A percentile compares a stretch with the other conserved stretches of the same genome.
Conservation (phyloP, 2,329 filamentous ascomycete genomes). For the Lasiodiplodia sp. region DNA sequence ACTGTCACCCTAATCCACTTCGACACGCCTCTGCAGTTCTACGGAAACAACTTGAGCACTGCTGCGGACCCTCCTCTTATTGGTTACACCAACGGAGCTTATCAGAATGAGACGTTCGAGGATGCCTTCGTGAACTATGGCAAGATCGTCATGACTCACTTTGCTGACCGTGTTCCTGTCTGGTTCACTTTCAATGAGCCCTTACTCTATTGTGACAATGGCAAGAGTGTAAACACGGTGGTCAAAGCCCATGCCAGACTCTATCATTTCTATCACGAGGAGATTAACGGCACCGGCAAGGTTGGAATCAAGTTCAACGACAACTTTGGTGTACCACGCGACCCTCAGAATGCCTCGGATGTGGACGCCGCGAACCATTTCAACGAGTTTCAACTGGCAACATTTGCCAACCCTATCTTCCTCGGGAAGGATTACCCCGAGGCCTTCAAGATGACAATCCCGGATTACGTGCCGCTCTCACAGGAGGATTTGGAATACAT, state of each 20-base stretch:
- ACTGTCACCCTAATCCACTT: slow-evolving; percentile 54
- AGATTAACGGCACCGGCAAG: slow-evolving; percentile 18
- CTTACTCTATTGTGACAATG: slow-evolving; percentile 8
- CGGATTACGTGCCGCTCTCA: slow-evolving; percentile 9
- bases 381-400: slow-evolving; percentile 21
- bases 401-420: slow-evolving; percentile 52
- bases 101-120: slow-evolving; percentile 52
- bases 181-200: slow-evolving; percentile 47
- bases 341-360: slow-evolving; percentile 15
- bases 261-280: slow-evolving; percentile 22
- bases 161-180: slow-evolving; percentile 52
- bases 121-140: slow-evolving; percentile 49
- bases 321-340: slow-evolving; percentile 17
- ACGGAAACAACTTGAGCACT: slow-evolving; percentile 49
- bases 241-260: slow-evolving; percentile 13
- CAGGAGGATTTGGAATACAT: slow-evolving; percentile 21
- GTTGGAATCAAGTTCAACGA: slow-evolving; percentile 30
- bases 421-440: slow-evolving; percentile 54
- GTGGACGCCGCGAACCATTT: slow-evolving; percentile 21
- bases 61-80: slow-evolving; percentile 49
- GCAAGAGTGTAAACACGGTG: slow-evolving; percentile 20
- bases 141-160: slow-evolving; percentile 49
- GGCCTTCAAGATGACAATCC: slow-evolving; percentile 42
- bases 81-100: slow-evolving; percentile 6
- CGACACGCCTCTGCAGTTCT: slow-evolving; percentile 53